These are phyloP conservation scores for Hypoxylon sp. DNA, from an alignment of 2,329 filamentous ascomycete genomes.

Conservation along the genomic window DNA sequence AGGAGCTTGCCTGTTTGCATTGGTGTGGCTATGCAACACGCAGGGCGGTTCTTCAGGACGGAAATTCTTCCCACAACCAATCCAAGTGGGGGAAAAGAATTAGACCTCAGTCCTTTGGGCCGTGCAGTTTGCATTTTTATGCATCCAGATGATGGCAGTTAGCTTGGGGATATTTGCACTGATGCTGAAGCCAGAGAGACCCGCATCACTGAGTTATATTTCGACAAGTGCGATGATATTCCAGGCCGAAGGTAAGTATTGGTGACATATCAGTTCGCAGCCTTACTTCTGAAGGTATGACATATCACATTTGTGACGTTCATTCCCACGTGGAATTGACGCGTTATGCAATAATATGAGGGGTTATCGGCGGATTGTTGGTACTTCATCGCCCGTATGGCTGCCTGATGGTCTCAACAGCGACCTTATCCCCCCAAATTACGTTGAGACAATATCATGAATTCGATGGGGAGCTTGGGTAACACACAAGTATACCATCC, in stretches of 20 bases:
- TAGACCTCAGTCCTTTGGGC: too few relatives aligned
- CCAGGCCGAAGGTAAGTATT: neutral
- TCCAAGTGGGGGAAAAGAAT: neutral
- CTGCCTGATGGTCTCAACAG: neutral
- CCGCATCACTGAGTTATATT: neutral
- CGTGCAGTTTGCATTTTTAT: neutral
- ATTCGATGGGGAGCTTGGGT: neutral
- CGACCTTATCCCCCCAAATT: neutral
- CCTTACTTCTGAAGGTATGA: neutral
- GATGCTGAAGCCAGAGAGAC: neutral
- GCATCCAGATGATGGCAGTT: neutral
- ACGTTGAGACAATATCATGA: neutral
- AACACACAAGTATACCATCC: neutral
- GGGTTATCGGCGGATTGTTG: neutral
- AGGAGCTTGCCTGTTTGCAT: neutral
- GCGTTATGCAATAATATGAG: neutral
- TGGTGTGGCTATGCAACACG: neutral
- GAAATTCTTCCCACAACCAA: neutral
- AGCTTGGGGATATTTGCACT: neutral
- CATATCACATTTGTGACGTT: neutral
- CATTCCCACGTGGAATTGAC: neutral
- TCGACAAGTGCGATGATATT: neutral
- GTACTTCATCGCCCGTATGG: neutral
- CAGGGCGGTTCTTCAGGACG: slow-evolving; percentile 3
- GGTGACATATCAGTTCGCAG: too few relatives aligned